Percentiles rank a stretch among this genome's conserved stretches.
phyloP scores from a whole-genome alignment of 2,329 filamentous ascomycete genomes.

The Diaporthe citri region DNA sequence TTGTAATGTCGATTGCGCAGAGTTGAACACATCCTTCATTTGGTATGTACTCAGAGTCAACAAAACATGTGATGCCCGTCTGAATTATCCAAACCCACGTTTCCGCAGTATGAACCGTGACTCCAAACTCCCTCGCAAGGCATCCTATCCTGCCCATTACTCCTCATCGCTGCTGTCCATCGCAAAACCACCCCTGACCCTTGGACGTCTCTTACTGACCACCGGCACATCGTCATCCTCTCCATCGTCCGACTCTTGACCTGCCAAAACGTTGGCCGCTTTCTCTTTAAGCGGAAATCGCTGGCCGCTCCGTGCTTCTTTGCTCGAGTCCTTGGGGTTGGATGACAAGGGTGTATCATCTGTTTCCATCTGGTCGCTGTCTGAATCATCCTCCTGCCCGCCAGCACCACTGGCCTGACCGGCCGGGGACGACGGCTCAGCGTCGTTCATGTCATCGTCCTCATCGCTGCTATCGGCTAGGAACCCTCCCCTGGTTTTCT shows the following conservation, averaged over 20 bases:
- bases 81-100: neutral
- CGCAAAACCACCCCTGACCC: constrained; percentile 33
- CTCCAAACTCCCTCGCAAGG: constrained; percentile 19
- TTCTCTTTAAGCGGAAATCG: constrained; percentile 35
- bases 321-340: constrained; percentile 19
- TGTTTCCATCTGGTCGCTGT: constrained; percentile 45
- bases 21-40: neutral
- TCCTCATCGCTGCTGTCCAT: constrained; percentile 41
- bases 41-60: neutral
- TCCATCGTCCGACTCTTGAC: constrained; percentile 21
- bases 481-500: constrained; percentile 36
- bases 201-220: constrained; percentile 33
- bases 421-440: constrained; percentile 18
- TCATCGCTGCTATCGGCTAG: constrained; percentile 46
- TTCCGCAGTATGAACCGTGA: neutral
- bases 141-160: neutral
- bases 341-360: constrained; percentile 43
- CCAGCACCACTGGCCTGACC: constrained; percentile 7
- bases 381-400: constrained; percentile 40
- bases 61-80: neutral
- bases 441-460: constrained; percentile 48
- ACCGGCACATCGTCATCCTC: constrained; percentile 35
- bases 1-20: constrained; percentile 24
- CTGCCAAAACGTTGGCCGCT: constrained; percentile 13
- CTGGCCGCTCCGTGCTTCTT: neutral